A percentile compares a stretch with the other conserved stretches of the same genome.
These are phyloP conservation scores for Biscogniauxia sp. DNA, from an alignment of 2,329 filamentous ascomycete genomes.

Conservation along the genomic window DNA sequence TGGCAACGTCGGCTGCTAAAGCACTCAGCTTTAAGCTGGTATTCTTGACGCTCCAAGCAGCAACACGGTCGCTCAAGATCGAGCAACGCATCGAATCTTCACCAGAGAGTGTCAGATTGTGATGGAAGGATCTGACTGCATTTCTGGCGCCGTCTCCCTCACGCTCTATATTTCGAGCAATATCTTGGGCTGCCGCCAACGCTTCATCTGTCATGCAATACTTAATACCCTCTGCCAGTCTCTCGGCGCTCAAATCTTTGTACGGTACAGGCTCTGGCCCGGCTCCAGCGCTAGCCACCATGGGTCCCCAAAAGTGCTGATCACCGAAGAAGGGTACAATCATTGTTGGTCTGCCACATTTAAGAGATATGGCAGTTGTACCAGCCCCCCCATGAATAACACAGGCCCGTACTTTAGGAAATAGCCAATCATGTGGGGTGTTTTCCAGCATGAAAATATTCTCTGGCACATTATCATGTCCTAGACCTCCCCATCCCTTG, in stretches of 20 bases:
- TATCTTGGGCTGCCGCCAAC: slow-evolving; percentile 52
- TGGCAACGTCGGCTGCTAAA: slow-evolving; percentile 63
- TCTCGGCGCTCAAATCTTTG: slow-evolving; percentile 62
- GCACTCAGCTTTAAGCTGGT: slow-evolving; percentile 60
- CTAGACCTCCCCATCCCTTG: slow-evolving; percentile 73
- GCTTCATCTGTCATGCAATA: slow-evolving; percentile 64
- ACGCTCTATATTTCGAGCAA: slow-evolving; percentile 59
- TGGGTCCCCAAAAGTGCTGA: slow-evolving; percentile 74
- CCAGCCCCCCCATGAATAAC: slow-evolving; percentile 78
- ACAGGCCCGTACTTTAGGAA: slow-evolving; percentile 62
- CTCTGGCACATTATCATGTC: slow-evolving; percentile 57
- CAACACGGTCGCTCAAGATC: slow-evolving; percentile 60
- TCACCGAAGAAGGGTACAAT: slow-evolving; percentile 79
- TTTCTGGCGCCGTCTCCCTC: slow-evolving; percentile 70
- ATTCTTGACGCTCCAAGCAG: slow-evolving; percentile 64
- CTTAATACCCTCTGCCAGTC: slow-evolving; percentile 67
- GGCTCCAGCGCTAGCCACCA: slow-evolving; percentile 62
- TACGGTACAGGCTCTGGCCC: slow-evolving; percentile 68
- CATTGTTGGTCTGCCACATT: slow-evolving; percentile 70
- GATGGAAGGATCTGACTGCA: slow-evolving; percentile 66
- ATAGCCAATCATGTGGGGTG: slow-evolving; percentile 75
- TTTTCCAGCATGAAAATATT: slow-evolving; percentile 72
- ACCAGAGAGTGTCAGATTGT: slow-evolving; percentile 50
- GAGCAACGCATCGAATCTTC: slow-evolving; percentile 62
- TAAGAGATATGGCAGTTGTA: slow-evolving; percentile 71